These are phyloP conservation scores for Phytophthora ohioensis DNA, from an alignment of 352 stramenopile genomes.

Conservation along the genomic window DNA sequence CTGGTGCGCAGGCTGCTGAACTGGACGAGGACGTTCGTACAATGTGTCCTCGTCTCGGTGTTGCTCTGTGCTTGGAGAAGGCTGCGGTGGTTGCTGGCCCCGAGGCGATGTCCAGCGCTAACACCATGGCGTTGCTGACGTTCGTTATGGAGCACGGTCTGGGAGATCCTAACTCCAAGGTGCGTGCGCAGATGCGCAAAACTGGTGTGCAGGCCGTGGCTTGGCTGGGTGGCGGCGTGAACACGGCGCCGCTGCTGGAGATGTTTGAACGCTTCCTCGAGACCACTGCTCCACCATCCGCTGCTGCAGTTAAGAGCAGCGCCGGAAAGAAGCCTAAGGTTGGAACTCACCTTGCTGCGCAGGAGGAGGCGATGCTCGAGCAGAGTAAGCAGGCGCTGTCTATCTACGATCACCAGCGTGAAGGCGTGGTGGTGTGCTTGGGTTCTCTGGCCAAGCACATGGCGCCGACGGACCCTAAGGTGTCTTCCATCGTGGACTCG, in stretches of 20 bases:
- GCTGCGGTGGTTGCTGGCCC: constrained; percentile 42
- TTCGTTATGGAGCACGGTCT: constrained; percentile 88
- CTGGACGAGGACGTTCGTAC: constrained; percentile 64
- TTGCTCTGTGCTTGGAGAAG: constrained; percentile 84
- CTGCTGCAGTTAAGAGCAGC: constrained; percentile 13
- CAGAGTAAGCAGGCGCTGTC: constrained; percentile 48
- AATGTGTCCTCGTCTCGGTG: constrained; percentile 74
- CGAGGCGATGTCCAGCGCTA: constrained; percentile 56
- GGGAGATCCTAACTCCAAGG: constrained; percentile 70
- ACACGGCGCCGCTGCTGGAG: constrained; percentile 72
- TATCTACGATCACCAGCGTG: constrained; percentile 89
- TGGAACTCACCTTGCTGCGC: constrained; percentile 35
- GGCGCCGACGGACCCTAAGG: constrained; percentile 88
- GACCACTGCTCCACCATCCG: constrained; percentile 46
- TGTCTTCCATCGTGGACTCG: constrained; percentile 88
- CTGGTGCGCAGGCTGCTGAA: constrained; percentile 52
- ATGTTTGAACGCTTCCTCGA: constrained; percentile 85
- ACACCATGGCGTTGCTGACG: constrained; percentile 72
- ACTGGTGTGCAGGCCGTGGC: constrained; percentile 84
- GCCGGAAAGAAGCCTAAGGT: constrained; percentile 45
- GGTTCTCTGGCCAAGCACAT: constrained; percentile 92
- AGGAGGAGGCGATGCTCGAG: constrained; percentile 45
- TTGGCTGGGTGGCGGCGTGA: constrained; percentile 65
- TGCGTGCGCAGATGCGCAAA: constrained; percentile 88
- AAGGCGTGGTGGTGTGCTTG: constrained; percentile 92